Percentiles rank a stretch among this genome's conserved stretches.
Evolutionary conservation across 176 grass and related monocot genomes (phyloP).

Genomic region (Sorghum bicolor): DNA sequence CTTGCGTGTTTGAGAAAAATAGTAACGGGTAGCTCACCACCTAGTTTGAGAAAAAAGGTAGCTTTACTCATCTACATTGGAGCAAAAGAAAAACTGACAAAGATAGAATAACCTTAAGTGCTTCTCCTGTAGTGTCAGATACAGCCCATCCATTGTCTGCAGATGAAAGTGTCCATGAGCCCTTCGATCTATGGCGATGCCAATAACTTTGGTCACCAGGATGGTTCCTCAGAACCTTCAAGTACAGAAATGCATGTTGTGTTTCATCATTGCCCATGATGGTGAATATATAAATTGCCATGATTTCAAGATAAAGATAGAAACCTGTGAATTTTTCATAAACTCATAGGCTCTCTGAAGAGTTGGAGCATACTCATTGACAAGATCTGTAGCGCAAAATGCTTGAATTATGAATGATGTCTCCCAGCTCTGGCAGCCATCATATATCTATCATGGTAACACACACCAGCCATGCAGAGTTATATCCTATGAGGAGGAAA

Average conservation of each 20-base stretch:
- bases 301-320: neutral
- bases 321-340: constrained; percentile 55
- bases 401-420: constrained; percentile 84
- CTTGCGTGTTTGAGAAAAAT: too few relatives aligned
- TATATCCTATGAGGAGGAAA: neutral
- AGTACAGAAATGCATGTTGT: neutral
- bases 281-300: neutral
- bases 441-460: constrained; percentile 54
- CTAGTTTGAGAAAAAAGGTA: neutral
- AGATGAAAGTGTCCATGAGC: constrained; percentile 60
- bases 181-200: constrained; percentile 56
- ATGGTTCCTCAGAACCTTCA: constrained; percentile 47
- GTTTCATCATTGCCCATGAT: neutral
- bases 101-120: constrained; percentile 36
- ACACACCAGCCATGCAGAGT: neutral
- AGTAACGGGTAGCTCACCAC: too few relatives aligned
- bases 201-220: constrained; percentile 52
- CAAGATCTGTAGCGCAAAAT: constrained; percentile 52
- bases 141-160: constrained; percentile 59
- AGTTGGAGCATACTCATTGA: constrained; percentile 45
- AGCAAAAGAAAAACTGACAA: neutral
- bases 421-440: constrained; percentile 84
- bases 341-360: constrained; percentile 50
- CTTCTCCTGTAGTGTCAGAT: constrained; percentile 57
- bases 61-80: neutral